These are phyloP conservation scores for Euphrasia confusa DNA, from an alignment of 257 asterid genomes.

Conservation along the genomic window DNA sequence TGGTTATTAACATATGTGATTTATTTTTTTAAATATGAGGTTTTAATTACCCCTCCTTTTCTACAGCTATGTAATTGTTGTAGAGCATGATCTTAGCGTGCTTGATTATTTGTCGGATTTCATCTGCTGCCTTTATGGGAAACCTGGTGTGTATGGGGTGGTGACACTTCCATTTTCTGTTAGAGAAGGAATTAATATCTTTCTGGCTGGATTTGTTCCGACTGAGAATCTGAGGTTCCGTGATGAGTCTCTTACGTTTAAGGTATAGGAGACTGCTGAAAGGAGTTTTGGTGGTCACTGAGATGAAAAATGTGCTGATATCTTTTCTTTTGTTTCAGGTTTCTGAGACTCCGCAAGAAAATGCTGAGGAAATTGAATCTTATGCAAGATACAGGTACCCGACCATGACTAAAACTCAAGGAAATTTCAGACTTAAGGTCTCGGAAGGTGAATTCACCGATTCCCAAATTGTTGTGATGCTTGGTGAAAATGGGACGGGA, in stretches of 20 bases:
- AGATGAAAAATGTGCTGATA: neutral
- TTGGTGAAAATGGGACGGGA: constrained; percentile 19
- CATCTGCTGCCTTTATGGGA: constrained; percentile 74
- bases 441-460: constrained; percentile 5
- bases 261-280: constrained; percentile 24
- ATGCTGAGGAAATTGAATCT: neutral
- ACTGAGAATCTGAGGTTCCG: constrained; percentile 72
- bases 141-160: constrained; percentile 71
- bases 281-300: neutral
- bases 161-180: constrained; percentile 75
- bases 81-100: constrained; percentile 73
- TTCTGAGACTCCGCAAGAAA: constrained; percentile 5
- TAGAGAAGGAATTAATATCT: constrained; percentile 71
- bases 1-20: neutral
- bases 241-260: constrained; percentile 62
- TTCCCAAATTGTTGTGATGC: constrained; percentile 14
- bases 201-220: constrained; percentile 68
- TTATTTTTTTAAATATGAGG: neutral
- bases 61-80: constrained; percentile 60
- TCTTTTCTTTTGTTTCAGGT: neutral
- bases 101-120: constrained; percentile 70
- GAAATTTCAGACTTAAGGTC: constrained; percentile 8
- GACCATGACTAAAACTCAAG: constrained; percentile 4
- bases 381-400: constrained; percentile 2
- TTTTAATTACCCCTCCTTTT: neutral